These are phyloP conservation scores for Lactarius quietus DNA, from an alignment of 768 basidiomycete genomes.

Conservation along the genomic window DNA sequence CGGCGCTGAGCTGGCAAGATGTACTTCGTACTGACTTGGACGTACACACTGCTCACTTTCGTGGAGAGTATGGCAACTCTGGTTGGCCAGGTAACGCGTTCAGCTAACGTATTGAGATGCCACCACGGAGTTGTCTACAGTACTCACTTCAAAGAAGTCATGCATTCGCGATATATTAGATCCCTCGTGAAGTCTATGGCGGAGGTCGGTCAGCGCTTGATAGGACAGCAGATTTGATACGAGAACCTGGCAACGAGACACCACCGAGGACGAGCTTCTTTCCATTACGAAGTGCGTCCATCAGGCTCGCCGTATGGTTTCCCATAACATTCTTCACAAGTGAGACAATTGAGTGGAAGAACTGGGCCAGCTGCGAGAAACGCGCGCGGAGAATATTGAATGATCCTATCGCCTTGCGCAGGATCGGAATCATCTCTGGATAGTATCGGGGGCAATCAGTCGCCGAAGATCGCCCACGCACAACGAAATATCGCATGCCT, in stretches of 20 bases:
- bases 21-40: conserved; percentile 1
- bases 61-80: conserved; percentile 2
- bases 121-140: too few relatives aligned
- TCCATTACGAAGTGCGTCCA: background rate
- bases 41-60: conserved; percentile 2
- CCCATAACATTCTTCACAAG: background rate
- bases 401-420: conserved; percentile 2
- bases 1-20: conserved; percentile 1
- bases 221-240: too few relatives aligned
- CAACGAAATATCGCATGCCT: background rate
- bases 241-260: conserved; percentile 7
- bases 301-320: background rate
- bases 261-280: background rate
- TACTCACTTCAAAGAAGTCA: conserved; percentile 4
- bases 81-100: conserved; percentile 1
- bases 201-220: background rate
- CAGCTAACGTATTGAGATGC: background rate
- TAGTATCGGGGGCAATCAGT: background rate
- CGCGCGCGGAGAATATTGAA: conserved; percentile 10
- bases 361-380: conserved; percentile 1
- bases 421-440: background rate
- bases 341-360: conserved; percentile 1
- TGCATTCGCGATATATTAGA: conserved; percentile 4
- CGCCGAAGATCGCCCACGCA: background rate
- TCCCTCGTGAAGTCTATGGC: background rate